A percentile compares a stretch with the other conserved stretches of the same genome.
Conservation (phyloP, 2,329 filamentous ascomycete species). For the Trichophyton verrucosum region DNA sequence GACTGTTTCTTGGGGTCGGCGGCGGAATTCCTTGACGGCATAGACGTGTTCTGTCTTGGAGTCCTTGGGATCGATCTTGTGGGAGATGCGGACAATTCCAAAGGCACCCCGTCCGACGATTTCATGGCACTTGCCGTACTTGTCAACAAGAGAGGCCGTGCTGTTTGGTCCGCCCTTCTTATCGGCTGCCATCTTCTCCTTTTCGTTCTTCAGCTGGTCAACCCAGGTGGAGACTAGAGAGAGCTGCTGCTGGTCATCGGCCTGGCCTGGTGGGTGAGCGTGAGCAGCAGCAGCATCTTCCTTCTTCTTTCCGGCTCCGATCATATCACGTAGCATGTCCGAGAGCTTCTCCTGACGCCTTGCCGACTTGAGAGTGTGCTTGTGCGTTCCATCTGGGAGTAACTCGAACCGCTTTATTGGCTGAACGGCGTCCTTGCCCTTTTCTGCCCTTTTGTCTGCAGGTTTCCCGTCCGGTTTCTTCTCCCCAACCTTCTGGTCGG, state of each 20-base stretch:
- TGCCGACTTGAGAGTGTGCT: conserved; percentile 77
- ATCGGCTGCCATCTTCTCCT: conserved; percentile 60
- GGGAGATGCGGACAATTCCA: conserved; percentile 91
- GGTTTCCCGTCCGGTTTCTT: conserved; percentile 22
- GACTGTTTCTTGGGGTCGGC: conserved; percentile 82
- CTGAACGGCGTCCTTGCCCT: conserved; percentile 18
- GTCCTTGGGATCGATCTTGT: conserved; percentile 79
- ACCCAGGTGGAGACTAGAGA: conserved; percentile 95
- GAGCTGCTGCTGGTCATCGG: conserved; percentile 61
- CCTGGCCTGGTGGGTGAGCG: conserved; percentile 15
- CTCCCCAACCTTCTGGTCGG: conserved; percentile 12
- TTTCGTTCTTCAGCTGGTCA: conserved; percentile 79
- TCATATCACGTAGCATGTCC: conserved; percentile 76
- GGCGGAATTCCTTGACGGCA: conserved; percentile 95
- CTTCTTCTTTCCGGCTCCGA: conserved; percentile 70
- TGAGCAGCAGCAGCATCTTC: conserved; percentile 33
- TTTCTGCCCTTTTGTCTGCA: conserved; percentile 21
- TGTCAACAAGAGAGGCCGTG: conserved; percentile 73
- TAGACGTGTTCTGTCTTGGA: conserved; percentile 73
- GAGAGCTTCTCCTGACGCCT: conserved; percentile 89
- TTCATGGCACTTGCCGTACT: conserved; percentile 97
- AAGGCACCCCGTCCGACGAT: conserved; percentile 93
- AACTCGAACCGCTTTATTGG: conserved; percentile 43
- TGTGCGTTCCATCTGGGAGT: conserved; percentile 58
- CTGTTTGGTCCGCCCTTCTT: conserved; percentile 64